phyloP scores from a whole-genome alignment of 352 stramenopile species.

The Globisporangium paroecandrum region DNA sequence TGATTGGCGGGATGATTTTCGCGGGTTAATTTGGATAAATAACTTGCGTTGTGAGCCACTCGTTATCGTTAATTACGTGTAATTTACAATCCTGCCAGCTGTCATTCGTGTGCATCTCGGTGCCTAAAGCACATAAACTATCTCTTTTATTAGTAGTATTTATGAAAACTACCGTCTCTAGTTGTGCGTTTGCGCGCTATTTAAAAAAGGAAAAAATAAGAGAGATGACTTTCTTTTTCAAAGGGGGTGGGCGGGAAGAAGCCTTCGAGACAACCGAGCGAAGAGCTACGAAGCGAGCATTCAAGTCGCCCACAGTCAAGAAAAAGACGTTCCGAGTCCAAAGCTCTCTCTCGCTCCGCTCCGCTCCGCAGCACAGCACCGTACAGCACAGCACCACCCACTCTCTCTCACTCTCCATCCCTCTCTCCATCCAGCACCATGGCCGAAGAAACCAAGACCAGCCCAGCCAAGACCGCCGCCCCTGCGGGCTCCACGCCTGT shows the following conservation, averaged over 20 bases:
- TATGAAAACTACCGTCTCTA: neutral
- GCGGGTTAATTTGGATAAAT: constrained; percentile 9
- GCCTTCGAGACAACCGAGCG: neutral
- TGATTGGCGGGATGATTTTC: constrained; percentile 8
- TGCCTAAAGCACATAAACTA: neutral
- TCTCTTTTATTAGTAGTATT: neutral
- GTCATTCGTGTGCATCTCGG: neutral
- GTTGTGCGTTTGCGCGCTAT: neutral
- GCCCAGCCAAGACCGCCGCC: constrained; percentile 37
- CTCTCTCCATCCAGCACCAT: constrained; percentile 5
- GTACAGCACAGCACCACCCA: neutral
- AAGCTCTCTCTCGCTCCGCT: constrained; percentile 2
- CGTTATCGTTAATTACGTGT: neutral
- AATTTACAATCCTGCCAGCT: neutral
- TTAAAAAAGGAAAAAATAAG: constrained; percentile 10
- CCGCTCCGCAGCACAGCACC: neutral
- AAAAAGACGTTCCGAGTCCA: constrained; percentile 22
- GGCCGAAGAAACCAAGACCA: constrained; percentile 21
- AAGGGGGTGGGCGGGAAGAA: neutral
- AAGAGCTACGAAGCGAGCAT: neutral
- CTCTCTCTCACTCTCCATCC: neutral
- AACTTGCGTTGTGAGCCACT: neutral
- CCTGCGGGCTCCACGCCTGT: constrained; percentile 27
- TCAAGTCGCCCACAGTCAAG: constrained; percentile 19
- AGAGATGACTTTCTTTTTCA: constrained; percentile 9